Conservation (phyloP, 805 yeast species). For the Lipomyces mesembrius region DNA sequence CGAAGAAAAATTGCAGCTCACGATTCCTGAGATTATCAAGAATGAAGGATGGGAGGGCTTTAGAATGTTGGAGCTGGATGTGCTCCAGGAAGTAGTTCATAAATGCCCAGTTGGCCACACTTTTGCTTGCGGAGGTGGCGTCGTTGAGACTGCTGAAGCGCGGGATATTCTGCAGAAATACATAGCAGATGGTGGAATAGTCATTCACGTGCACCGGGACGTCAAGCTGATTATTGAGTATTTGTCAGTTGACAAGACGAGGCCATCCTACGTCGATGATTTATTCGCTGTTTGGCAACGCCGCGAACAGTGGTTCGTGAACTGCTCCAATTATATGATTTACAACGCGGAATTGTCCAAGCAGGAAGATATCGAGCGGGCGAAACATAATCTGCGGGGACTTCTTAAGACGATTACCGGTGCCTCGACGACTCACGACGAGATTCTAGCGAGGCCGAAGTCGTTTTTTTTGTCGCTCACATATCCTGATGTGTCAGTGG, state of each 20-base stretch:
- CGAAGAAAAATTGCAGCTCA: constrained; percentile 55
- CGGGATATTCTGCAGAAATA: constrained; percentile 65
- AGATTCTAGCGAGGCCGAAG: constrained; percentile 48
- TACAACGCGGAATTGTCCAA: constrained; percentile 72
- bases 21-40: constrained; percentile 54
- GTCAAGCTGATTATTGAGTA: constrained; percentile 77
- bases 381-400: constrained; percentile 49
- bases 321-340: constrained; percentile 77
- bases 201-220: constrained; percentile 88
- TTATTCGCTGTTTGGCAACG: constrained; percentile 81
- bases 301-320: constrained; percentile 77
- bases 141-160: constrained; percentile 77
- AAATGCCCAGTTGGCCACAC: constrained; percentile 59
- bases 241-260: constrained; percentile 72
- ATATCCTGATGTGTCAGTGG: constrained; percentile 59
- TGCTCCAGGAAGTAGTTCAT: constrained; percentile 57
- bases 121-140: constrained; percentile 95
- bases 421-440: constrained; percentile 41
- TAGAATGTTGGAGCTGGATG: constrained; percentile 65
- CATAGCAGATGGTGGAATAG: constrained; percentile 67
- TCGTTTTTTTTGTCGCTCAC: constrained; percentile 78
- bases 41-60: constrained; percentile 87
- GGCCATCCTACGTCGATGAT: constrained; percentile 88
- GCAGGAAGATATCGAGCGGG: constrained; percentile 20
- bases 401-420: constrained; percentile 71